A percentile compares a stretch with the other conserved stretches of the same genome.
These are phyloP conservation scores for Rhodotorula toruloides DNA, from an alignment of 768 basidiomycete species.

Conservation along the genomic window DNA sequence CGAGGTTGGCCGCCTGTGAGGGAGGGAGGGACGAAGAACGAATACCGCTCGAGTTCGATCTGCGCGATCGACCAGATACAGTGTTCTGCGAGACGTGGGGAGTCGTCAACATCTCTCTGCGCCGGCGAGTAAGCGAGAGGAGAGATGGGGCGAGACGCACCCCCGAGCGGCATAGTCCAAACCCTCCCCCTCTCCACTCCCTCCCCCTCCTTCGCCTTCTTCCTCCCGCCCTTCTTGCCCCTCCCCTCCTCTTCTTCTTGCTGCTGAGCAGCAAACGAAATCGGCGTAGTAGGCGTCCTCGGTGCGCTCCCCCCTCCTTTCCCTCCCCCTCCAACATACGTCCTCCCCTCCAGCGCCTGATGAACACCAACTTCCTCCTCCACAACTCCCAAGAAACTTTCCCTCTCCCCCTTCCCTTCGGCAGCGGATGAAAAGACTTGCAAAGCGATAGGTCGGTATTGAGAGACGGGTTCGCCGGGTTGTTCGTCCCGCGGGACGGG, in stretches of 20 bases:
- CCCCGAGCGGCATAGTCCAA: constrained; percentile 92
- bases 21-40: constrained; percentile 83
- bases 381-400: constrained; percentile 83
- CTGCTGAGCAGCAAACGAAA: background rate
- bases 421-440: constrained; percentile 54
- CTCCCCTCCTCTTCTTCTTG: constrained; percentile 47
- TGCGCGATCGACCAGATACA: constrained; percentile 25
- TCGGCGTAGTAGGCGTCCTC: constrained; percentile 21
- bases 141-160: constrained; percentile 48
- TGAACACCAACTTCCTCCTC: constrained; percentile 90
- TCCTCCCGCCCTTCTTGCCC: constrained; percentile 19
- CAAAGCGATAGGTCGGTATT: constrained; percentile 91
- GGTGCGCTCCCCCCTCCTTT: constrained; percentile 1
- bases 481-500: constrained; percentile 78
- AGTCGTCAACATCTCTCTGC: no score
- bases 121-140: background rate
- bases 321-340: no score
- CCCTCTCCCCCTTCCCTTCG: constrained; percentile 49
- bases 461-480: constrained; percentile 88
- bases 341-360: constrained; percentile 72
- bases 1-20: constrained; percentile 45
- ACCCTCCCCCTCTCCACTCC: background rate
- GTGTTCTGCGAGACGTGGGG: constrained; percentile 36
- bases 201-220: constrained; percentile 7
- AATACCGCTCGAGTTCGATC: constrained; percentile 82